Evolutionary conservation across 352 stramenopile genomes (phyloP), one percentile per base, ranked within the genome.

Genomic region (Globisporangium irregulare): DNA sequence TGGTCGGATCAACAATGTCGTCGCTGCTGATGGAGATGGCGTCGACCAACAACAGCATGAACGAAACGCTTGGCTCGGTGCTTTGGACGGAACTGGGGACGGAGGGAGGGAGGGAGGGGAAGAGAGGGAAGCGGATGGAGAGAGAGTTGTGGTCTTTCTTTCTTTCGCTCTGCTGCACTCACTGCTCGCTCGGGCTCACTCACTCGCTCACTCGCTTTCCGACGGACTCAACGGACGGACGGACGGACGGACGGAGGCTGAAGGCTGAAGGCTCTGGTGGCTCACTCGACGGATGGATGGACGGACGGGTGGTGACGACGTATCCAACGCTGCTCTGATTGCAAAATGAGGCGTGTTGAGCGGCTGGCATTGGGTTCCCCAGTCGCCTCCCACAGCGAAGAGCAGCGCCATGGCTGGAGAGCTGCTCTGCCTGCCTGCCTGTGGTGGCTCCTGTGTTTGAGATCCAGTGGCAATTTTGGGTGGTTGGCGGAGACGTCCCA

Each of bases 1-100:
- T 85, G 70, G 84, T 91, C 62, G 80, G 80, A 81, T 95, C 87
- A 89, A 95, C 87, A 84, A 94, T 92, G 81, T 93, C 85, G 80
- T 92, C 76, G 76, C 72, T 89, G 80, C 76, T 89, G 75, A 69
- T 76, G 82, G 84, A 87, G 75, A 86, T 74, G 73, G 74, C 74
- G 79, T 85, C 75, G 69, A 84, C 73, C 80, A 90, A 86, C 82
- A 78, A 86, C 82, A 78, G 85, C 85, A 93, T 93, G 82, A 93
- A 92, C 84, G 58, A 81, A 72, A 56, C 51, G 61, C 60, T 55
- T 22, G 46, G 59, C 43, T 51, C 43, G 43, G 43, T 51, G 24
- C 48, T 58, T 36, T 36, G 27, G 27, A 25, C 27, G 43, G 46
- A 12, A 48, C n/a, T 29, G 36, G 59, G n/a, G 73, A 46, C 38